These are phyloP conservation scores for Penicillium sp. DNA, from an alignment of 2,329 filamentous ascomycete genomes.

Conservation along the genomic window DNA sequence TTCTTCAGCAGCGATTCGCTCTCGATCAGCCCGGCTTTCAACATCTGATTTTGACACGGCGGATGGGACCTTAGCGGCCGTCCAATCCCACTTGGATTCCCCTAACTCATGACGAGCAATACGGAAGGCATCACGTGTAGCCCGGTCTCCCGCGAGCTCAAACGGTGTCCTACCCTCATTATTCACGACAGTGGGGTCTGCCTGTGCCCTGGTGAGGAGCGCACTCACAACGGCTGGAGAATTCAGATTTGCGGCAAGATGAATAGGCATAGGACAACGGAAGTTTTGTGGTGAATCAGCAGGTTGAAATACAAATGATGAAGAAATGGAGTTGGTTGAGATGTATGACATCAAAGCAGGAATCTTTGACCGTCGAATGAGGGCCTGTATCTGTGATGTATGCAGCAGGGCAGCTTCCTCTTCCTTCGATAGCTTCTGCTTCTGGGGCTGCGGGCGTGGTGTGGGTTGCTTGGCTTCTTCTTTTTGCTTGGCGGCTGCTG, in stretches of 20 bases:
- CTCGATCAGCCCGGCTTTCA: slow-evolving; percentile 66
- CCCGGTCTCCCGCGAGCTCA: slow-evolving; percentile 80
- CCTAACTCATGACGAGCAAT: slow-evolving; percentile 81
- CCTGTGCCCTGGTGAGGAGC: slow-evolving; percentile 70
- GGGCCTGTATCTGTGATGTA: slow-evolving; percentile 82
- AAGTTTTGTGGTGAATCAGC: slow-evolving; percentile 65
- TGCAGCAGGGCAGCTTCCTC: slow-evolving; percentile 81
- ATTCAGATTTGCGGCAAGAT: slow-evolving; percentile 81
- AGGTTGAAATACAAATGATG: slow-evolving; percentile 76
- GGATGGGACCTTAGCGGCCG: slow-evolving; percentile 68
- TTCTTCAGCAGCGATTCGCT: slow-evolving; percentile 67
- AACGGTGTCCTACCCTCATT: slow-evolving; percentile 81
- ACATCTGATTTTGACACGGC: slow-evolving; percentile 71
- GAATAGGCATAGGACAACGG: slow-evolving; percentile 80
- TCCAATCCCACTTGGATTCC: slow-evolving; percentile 77
- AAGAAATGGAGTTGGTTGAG: slow-evolving; percentile 67
- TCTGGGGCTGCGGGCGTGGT: slow-evolving; percentile 35
- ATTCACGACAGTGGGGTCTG: slow-evolving; percentile 71
- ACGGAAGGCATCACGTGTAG: slow-evolving; percentile 87
- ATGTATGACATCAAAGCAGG: slow-evolving; percentile 85
- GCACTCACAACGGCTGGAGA: slow-evolving; percentile 74
- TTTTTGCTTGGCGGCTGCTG: slow-evolving; percentile 52
- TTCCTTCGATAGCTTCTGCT: slow-evolving; percentile 71
- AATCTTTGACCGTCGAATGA: slow-evolving; percentile 86
- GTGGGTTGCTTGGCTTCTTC: slow-evolving; percentile 34